A percentile compares a stretch with the other conserved stretches of the same genome.
These are phyloP conservation scores for Starmera caribaea DNA, from an alignment of 805 yeast species.

Conservation along the genomic window DNA sequence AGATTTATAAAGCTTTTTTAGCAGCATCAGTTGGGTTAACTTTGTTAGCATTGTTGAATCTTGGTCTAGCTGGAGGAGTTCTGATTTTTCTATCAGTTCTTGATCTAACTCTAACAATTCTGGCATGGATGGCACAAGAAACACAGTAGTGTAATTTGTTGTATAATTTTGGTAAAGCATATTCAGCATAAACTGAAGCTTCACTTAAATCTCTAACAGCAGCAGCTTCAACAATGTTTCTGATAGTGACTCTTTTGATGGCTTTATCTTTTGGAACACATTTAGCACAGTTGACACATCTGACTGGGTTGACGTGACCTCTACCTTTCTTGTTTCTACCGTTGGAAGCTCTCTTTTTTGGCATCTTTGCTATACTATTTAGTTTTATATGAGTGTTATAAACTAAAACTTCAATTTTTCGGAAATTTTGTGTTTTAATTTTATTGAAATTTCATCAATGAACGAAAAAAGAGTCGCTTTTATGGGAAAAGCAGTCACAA, in stretches of 20 bases:
- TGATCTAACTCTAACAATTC: slow-evolving; percentile 99
- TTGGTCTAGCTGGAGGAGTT: slow-evolving; percentile 98
- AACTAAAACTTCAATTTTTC: not conserved
- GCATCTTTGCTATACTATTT: slow-evolving; percentile 60
- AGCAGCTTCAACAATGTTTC: slow-evolving; percentile 99
- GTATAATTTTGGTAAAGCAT: slow-evolving; percentile 99
- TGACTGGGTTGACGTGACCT: slow-evolving; percentile 99
- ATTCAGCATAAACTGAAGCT: slow-evolving; percentile 98
- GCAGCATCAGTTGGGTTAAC: slow-evolving; percentile 98
- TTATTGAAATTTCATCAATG: not conserved
- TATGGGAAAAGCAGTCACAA: too few relatives aligned
- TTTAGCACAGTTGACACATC: slow-evolving; percentile 99
- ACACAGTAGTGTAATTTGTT: slow-evolving; percentile 99
- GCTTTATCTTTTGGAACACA: slow-evolving; percentile 99
- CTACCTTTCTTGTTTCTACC: slow-evolving; percentile 99
- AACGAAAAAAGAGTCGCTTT: not conserved
- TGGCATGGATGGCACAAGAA: slow-evolving; percentile 99
- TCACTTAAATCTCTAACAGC: slow-evolving; percentile 99
- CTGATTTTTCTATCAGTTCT: slow-evolving; percentile 98
- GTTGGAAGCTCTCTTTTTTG: slow-evolving; percentile 99
- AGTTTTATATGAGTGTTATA: slow-evolving; percentile 14
- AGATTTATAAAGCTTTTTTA: slow-evolving; percentile 63
- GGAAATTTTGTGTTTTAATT: not conserved
- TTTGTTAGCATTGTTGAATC: slow-evolving; percentile 94
- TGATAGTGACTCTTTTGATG: slow-evolving; percentile 99